These are phyloP conservation scores for Moricandia moricandioides DNA, from an alignment of 345 rosid species.

Conservation along the genomic window DNA sequence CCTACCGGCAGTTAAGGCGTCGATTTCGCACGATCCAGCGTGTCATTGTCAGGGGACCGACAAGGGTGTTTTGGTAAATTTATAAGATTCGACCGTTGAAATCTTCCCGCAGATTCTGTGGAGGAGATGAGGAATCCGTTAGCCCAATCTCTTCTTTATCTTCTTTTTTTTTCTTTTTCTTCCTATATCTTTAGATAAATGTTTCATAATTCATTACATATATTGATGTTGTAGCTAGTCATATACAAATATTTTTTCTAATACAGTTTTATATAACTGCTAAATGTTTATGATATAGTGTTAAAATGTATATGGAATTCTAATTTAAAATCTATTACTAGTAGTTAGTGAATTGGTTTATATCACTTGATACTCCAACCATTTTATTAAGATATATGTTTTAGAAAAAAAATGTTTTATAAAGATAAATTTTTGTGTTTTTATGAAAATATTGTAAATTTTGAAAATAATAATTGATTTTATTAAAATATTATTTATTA, in stretches of 20 bases:
- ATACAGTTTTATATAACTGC: neutral
- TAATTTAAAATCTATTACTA: neutral
- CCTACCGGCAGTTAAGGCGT: slow-evolving; percentile 51
- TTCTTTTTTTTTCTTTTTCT: neutral
- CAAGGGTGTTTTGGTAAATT: slow-evolving; percentile 29
- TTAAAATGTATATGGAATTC: neutral
- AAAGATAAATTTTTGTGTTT: no score
- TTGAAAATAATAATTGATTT: no score
- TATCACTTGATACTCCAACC: no score
- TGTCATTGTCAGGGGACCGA: slow-evolving; percentile 33
- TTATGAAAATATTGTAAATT: no score
- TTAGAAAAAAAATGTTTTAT: no score
- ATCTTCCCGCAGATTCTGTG: slow-evolving; percentile 27
- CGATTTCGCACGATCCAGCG: slow-evolving; percentile 48
- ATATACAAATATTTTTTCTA: neutral
- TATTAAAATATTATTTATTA: no score
- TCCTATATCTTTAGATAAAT: neutral
- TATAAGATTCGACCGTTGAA: slow-evolving; percentile 32
- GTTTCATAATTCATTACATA: neutral
- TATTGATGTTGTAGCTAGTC: neutral
- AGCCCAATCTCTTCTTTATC: neutral
- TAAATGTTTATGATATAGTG: neutral
- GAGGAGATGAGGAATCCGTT: slow-evolving; percentile 36
- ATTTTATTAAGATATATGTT: no score
- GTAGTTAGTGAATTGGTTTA: neutral